A percentile compares a stretch with the other conserved stretches of the same genome.
Conservation (phyloP, 345 rosid genomes). For the Kernera saxatilis region DNA sequence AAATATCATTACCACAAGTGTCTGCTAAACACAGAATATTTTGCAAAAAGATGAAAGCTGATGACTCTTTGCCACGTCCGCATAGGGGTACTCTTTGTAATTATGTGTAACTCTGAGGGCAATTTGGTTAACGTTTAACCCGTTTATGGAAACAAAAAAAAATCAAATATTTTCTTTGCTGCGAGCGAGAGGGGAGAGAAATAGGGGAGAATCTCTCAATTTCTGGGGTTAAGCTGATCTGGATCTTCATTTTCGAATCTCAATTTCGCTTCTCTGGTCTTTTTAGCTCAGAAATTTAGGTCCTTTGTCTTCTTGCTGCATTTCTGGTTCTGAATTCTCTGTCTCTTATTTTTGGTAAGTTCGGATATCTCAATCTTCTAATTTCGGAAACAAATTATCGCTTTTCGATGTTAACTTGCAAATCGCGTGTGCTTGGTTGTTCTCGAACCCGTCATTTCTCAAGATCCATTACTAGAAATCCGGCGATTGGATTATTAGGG, state of each 20-base stretch:
- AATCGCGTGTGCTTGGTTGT: slow-evolving; percentile 8
- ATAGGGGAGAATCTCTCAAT: slow-evolving; percentile 6
- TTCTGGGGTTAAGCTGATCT: slow-evolving; percentile 36
- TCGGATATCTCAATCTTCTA: neutral
- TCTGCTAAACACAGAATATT: slow-evolving; percentile 17
- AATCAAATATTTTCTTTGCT: slow-evolving; percentile 8
- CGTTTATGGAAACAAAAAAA: slow-evolving; percentile 10
- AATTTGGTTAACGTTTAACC: neutral
- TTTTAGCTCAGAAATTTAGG: slow-evolving; percentile 2
- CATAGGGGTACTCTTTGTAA: slow-evolving; percentile 18
- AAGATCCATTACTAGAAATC: slow-evolving; percentile 17
- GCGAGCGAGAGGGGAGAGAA: neutral
- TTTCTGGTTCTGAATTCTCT: neutral
- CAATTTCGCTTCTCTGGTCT: neutral
- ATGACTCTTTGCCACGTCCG: slow-evolving; percentile 30
- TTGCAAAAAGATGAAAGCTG: slow-evolving; percentile 14
- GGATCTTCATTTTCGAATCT: slow-evolving; percentile 12
- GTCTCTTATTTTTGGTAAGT: slow-evolving; percentile 21
- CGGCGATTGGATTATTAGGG: slow-evolving; percentile 16
- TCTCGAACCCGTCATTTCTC: neutral
- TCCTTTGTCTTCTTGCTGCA: neutral
- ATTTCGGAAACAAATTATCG: neutral
- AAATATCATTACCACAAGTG: slow-evolving; percentile 17
- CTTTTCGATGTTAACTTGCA: neutral
- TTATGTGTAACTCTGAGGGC: neutral